Evolutionary conservation across 2,329 filamentous ascomycete species (phyloP).

Genomic region (Colletotrichum tamarilloi): DNA sequence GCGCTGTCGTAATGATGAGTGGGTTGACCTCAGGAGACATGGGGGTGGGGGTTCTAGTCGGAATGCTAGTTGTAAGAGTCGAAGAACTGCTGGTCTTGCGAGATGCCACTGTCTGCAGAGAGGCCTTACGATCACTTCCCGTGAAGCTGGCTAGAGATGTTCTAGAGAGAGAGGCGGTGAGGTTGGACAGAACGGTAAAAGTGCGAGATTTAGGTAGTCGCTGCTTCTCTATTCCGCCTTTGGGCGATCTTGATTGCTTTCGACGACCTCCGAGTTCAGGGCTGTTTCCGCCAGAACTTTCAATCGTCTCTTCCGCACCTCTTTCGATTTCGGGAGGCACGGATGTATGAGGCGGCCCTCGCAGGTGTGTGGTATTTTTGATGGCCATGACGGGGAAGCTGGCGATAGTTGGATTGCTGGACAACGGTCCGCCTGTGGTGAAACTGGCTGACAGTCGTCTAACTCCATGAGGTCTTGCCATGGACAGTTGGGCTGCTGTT

Average conservation of each 20-base stretch:
- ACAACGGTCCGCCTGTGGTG: constrained; percentile 38
- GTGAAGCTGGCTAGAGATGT: constrained; percentile 22
- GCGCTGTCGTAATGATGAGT: constrained; percentile 51
- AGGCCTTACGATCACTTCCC: constrained; percentile 21
- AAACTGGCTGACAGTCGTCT: constrained; percentile 47
- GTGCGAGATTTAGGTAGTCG: constrained; percentile 57
- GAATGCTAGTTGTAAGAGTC: constrained; percentile 19
- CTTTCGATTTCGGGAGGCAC: neutral
- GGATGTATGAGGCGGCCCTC: constrained; percentile 26
- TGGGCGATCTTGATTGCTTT: constrained; percentile 9
- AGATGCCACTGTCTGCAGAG: constrained; percentile 2
- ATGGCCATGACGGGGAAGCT: constrained; percentile 43
- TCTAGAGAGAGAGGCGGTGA: constrained; percentile 58
- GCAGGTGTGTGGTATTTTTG: constrained; percentile 30
- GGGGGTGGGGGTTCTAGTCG: constrained; percentile 16
- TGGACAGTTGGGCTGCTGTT: neutral
- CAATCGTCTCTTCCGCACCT: neutral
- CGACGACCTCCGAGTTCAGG: neutral
- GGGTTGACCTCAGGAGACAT: constrained; percentile 7
- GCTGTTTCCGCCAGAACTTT: neutral
- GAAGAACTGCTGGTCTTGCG: constrained; percentile 34
- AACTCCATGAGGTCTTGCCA: neutral
- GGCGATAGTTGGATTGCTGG: constrained; percentile 44
- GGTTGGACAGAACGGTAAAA: constrained; percentile 55
- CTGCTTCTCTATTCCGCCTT: constrained; percentile 6